phyloP scores from a whole-genome alignment of 208 protist genomes.

The Leishmania guyanensis region DNA sequence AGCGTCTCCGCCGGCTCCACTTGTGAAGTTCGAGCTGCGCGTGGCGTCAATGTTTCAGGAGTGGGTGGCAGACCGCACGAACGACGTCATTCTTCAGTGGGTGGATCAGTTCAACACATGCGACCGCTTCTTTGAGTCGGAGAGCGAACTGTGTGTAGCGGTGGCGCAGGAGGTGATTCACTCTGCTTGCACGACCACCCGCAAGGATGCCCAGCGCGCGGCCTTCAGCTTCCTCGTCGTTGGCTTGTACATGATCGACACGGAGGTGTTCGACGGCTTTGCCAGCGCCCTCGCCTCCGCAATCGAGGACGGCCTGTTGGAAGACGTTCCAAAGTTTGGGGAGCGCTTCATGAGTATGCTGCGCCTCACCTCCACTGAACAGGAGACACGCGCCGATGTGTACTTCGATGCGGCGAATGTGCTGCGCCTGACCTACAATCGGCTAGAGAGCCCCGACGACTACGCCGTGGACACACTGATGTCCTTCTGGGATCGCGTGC shows the following conservation, averaged over 20 bases:
- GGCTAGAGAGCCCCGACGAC: conserved; percentile 57
- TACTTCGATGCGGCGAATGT: conserved; percentile 84
- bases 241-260: conserved; percentile 74
- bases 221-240: conserved; percentile 83
- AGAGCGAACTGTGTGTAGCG: conserved; percentile 59
- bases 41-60: conserved; percentile 71
- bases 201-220: conserved; percentile 80
- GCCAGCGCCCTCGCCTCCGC: conserved; percentile 62
- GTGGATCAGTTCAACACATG: conserved; percentile 76
- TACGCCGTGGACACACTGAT: conserved; percentile 66
- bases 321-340: conserved; percentile 87
- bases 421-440: conserved; percentile 72
- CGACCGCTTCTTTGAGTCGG: conserved; percentile 51
- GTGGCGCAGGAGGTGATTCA: conserved; percentile 78
- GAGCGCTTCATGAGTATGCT: conserved; percentile 89
- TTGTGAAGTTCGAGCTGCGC: conserved; percentile 71
- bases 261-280: conserved; percentile 81
- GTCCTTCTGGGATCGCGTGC: conserved; percentile 75
- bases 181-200: conserved; percentile 82
- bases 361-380: conserved; percentile 67
- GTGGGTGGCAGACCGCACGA: conserved; percentile 77
- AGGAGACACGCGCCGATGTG: conserved; percentile 68
- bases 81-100: conserved; percentile 85
- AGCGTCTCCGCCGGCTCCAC: conserved; percentile 24
- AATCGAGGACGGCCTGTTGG: conserved; percentile 80